Base-by-base conservation (phyloP, 1,139 yeast species). In the Zygosaccharomyces pseudobailii region DNA sequence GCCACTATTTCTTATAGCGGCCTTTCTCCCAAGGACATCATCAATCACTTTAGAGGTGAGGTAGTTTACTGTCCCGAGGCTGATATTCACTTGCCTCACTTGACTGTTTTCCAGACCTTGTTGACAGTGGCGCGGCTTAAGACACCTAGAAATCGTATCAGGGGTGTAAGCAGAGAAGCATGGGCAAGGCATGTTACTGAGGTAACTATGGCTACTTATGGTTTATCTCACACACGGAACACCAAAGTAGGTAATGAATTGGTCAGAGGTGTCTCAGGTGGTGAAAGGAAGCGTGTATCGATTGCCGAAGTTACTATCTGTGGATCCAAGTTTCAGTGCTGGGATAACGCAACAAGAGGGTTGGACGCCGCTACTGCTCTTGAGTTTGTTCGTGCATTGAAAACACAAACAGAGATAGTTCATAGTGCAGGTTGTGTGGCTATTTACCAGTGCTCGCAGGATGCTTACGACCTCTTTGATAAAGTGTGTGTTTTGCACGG, bases 191-290 rank as follows among this genome's bases (percentile, higher is more conserved):
- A 82, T 61, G 69, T 81, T 71, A 74, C 88, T 3, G 79, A 79
- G 36, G 85, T 84, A 20, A 73, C 75, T 51, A 82, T 83, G 87
- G 87, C 90, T 19, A 80, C 83, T 22, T 84, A 78, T 61, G 90
- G 90, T 55, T 68, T 84, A 33, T 69, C 78, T 5, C 90, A 84
- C 61, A 82, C 88, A 20, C 72, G 75, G 53, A 73, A 82, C 63
- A 83, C 90, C 43, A 76, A 76, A 56, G 89, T 82, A 36, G 89
- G 88, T 54, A 75, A 75, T 56, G 87, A 83, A 55, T 71, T 77
- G 51, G 76, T 84, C 36, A 76, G 90, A 59, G 92, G 92, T 67
- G 87, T 84, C 34, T 84, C 90, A 36, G 94, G 92, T 61, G 92
- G 92, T 71, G 90, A 84, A 69, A 74, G 90, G 59, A 84, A 84